phyloP scores from a whole-genome alignment of 2,329 filamentous ascomycete species.

The Fusarium secorum region DNA sequence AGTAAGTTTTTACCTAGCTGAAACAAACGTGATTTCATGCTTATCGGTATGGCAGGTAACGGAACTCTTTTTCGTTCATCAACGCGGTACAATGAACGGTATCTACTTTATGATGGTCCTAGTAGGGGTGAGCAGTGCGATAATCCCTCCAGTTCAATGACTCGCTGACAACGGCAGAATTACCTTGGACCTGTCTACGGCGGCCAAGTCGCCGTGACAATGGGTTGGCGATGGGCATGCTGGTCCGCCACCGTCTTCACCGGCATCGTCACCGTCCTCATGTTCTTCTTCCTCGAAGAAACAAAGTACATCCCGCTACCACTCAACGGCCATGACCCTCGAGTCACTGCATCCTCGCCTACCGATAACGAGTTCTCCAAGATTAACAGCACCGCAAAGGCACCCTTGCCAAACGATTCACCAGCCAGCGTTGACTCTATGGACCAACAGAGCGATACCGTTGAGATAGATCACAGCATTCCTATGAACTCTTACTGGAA shows the following conservation, averaged over 20 bases:
- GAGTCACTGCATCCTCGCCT: rapidly evolving
- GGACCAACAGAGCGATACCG: background rate
- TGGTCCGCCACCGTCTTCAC: conserved; percentile 41
- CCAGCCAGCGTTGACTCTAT: background rate
- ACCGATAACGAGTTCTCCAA: background rate
- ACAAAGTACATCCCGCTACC: conserved; percentile 5
- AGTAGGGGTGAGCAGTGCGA: conserved; percentile 12
- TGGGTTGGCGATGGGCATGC: conserved; percentile 52
- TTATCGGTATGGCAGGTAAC: background rate
- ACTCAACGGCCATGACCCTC: background rate
- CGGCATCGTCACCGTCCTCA: conserved; percentile 17
- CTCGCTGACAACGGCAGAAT: background rate
- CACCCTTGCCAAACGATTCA: background rate
- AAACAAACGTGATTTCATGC: rapidly evolving
- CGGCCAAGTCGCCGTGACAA: conserved; percentile 8
- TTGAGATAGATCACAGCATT: conserved; percentile 6
- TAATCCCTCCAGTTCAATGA: rapidly evolving
- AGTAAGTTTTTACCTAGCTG: background rate
- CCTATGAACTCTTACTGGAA: conserved; percentile 16
- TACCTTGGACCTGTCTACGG: conserved; percentile 30
- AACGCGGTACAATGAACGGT: conserved; percentile 44
- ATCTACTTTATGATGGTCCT: conserved; percentile 29
- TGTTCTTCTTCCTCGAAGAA: conserved; percentile 49
- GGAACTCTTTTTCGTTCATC: conserved; percentile 45
- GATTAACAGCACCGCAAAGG: background rate